Conservation (phyloP, 1,284 basidiomycete genomes). For the Irpex sp. region DNA sequence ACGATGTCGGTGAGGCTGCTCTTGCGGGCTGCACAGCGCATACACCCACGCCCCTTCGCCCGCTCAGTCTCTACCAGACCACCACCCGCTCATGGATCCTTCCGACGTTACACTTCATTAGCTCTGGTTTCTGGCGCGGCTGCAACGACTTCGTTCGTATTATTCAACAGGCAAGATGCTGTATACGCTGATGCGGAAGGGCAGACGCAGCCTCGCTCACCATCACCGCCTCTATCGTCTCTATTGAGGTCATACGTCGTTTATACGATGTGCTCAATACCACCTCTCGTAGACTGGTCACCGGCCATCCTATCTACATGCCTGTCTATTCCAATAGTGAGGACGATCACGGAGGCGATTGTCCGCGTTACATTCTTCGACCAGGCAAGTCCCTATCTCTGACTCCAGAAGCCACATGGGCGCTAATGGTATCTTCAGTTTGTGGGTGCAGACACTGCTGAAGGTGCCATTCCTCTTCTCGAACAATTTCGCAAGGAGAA, state of each 20-base stretch:
- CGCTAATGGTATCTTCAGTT: constrained; percentile 42
- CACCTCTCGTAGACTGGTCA: constrained; percentile 74
- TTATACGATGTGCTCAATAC: constrained; percentile 78
- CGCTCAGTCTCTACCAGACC: constrained; percentile 1
- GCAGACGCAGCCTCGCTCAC: constrained; percentile 9
- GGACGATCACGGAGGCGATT: constrained; percentile 62
- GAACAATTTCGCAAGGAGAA: constrained; percentile 59
- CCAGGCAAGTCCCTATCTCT: constrained; percentile 46
- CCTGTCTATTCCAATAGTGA: constrained; percentile 64
- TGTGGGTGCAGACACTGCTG: constrained; percentile 83
- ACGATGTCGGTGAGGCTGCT: constrained; percentile 7
- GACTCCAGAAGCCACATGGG: neutral
- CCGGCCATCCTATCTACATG: constrained; percentile 67
- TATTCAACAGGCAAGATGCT: constrained; percentile 3
- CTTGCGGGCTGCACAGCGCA: neutral
- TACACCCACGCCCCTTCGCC: neutral
- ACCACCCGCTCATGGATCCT: neutral
- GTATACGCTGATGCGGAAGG: constrained; percentile 15
- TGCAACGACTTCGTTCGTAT: constrained; percentile 1
- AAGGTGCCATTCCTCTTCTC: constrained; percentile 65
- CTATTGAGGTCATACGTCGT: constrained; percentile 75
- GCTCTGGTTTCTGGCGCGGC: constrained; percentile 2
- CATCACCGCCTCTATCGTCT: constrained; percentile 32
- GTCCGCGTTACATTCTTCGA: constrained; percentile 85
- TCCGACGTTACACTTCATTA: neutral